Evolutionary conservation across 345 rosid genomes (phyloP).

Genomic region (Atalantia buxifolia): DNA sequence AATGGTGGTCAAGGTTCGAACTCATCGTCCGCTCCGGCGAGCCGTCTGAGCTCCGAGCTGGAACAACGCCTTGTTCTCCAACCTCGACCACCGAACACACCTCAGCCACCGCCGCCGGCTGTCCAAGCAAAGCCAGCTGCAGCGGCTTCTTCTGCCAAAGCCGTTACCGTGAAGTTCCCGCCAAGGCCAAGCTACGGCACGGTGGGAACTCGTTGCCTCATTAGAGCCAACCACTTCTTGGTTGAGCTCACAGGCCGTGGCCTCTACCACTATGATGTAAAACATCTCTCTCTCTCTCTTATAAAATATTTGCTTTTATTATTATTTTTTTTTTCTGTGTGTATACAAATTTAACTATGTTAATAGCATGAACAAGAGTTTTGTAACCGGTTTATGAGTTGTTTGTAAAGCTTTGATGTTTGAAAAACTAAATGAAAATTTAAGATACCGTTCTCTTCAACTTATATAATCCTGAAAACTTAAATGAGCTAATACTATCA

Average conservation of each 20-base stretch:
- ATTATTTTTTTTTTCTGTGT: too few relatives aligned
- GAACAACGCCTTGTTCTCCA: not conserved
- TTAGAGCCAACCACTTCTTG: constrained; percentile 54
- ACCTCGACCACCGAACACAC: not conserved
- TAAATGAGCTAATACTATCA: not conserved
- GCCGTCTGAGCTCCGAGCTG: not conserved
- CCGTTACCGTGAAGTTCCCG: constrained; percentile 42
- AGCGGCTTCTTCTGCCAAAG: constrained; percentile 17
- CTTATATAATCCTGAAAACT: not conserved
- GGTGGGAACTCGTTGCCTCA: constrained; percentile 36
- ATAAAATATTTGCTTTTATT: not conserved
- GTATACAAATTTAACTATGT: not conserved
- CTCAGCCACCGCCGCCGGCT: not conserved
- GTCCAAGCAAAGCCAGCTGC: not conserved
- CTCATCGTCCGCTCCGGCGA: not conserved
- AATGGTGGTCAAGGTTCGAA: not conserved
- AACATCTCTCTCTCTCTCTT: not conserved
- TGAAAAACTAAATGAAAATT: not conserved
- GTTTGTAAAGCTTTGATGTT: not conserved
- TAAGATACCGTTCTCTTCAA: not conserved
- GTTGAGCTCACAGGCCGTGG: constrained; percentile 49
- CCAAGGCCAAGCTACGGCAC: constrained; percentile 53
- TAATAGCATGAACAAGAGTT: not conserved
- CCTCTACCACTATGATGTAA: constrained; percentile 52
- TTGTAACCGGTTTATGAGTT: not conserved